Evolutionary conservation across 2,329 filamentous ascomycete species (phyloP), one percentile per base, ranked within the genome.

Genomic region (Trichoderma atrobrunneum): DNA sequence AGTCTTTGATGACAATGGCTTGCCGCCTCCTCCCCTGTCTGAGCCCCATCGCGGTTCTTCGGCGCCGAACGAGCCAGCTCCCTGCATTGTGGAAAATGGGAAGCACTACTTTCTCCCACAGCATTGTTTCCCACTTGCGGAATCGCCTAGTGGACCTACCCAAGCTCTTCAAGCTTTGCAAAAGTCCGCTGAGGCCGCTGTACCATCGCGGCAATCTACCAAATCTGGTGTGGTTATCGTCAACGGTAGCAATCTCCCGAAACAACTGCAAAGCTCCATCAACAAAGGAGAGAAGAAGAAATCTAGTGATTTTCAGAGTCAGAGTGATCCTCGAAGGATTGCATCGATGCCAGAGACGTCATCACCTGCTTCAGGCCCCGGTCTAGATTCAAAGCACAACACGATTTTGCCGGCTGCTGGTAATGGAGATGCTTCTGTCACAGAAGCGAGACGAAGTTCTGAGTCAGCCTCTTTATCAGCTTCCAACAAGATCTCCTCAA

Each of bases 141-240:
- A 66, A 18, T 34, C 61, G 16, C 39, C 16, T 26, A 21, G 11
- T 3, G 54, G 32, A n/a, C 18, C 54, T 7, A 21, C 16, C 12
- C 14, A 65, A 2, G 72, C 74, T 5, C 71, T 76, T 8, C 60
- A 77, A n/a, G 77, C 77, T 21, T 72, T 81, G 36, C 76, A 77
- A 11, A 76, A 77, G 65, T 80, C 80, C 11, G 75, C 76, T 6
- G 75, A 76, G 12, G 78, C 77, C 3, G 79, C 77, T 2, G 76
- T 73, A 5, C 60, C 66, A 3, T 59, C 28, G 32, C 34, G 28
- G 7, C 34, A 66, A 7, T 16, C 21, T 10, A 8, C 36, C 11
- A 64, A 54, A n/a, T 36, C 26, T 21, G 72, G 66, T 7, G 57
- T 74, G 12, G 67, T 76, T 12, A 72, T 77, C 51, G 76, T 69